phyloP scores from a whole-genome alignment of 2,329 filamentous ascomycete genomes.

The Penicillium sp. region DNA sequence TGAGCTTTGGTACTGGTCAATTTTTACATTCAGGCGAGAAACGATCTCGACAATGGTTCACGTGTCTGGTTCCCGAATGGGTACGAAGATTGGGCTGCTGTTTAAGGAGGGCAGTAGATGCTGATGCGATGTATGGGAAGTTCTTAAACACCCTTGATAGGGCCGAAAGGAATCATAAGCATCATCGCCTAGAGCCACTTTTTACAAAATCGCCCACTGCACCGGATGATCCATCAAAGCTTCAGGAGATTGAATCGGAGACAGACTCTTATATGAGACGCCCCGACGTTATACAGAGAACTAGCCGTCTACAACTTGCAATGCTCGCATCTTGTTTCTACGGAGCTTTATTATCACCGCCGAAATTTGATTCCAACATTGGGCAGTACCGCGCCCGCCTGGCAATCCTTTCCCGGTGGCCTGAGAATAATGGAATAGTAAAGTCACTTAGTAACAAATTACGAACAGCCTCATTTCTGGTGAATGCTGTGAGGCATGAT shows the following conservation, averaged over 20 bases:
- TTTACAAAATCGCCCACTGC: neutral
- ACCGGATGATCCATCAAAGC: neutral
- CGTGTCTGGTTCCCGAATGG: conserved; percentile 1
- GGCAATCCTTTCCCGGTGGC: conserved; percentile 2
- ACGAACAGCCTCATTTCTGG: neutral
- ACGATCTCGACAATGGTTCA: neutral
- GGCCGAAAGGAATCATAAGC: conserved; percentile 1
- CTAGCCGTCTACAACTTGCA: neutral
- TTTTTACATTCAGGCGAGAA: no score
- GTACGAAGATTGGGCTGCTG: neutral
- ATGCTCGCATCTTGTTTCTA: conserved; percentile 7
- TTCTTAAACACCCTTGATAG: conserved; percentile 1
- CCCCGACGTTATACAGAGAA: neutral
- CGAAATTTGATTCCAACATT: neutral
- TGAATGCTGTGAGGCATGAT: neutral
- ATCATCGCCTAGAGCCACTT: conserved; percentile 2
- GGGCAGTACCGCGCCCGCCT: conserved; percentile 1
- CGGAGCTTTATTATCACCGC: neutral
- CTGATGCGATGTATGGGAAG: conserved; percentile 2
- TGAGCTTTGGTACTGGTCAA: no score
- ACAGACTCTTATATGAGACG: neutral
- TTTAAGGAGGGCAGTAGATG: neutral
- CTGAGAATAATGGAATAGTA: conserved; percentile 1
- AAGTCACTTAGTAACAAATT: neutral
- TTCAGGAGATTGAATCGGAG: neutral